phyloP scores from a whole-genome alignment of 2,329 filamentous ascomycete genomes.

The Neopestalotiopsis sp. region DNA sequence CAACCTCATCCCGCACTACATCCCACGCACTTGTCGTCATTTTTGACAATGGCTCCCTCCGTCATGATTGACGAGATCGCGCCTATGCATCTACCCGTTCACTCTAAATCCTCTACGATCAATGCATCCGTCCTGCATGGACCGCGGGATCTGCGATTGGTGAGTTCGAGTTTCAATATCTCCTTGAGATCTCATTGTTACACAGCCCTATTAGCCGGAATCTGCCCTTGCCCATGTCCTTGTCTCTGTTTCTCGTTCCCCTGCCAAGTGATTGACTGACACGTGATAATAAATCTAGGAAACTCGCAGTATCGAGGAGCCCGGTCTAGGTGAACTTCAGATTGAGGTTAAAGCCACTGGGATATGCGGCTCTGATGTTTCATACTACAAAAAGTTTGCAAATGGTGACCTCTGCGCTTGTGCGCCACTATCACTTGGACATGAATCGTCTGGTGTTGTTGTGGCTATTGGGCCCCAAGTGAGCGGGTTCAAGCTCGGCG shows the following conservation, averaged over 20 bases:
- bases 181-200: conserved; percentile 31
- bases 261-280: not conserved
- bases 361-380: conserved; percentile 73
- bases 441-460: conserved; percentile 65
- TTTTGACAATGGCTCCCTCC: conserved; percentile 52
- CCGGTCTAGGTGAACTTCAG: conserved; percentile 61
- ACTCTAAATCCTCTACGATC: conserved; percentile 49
- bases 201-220: conserved; percentile 28
- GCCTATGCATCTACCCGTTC: conserved; percentile 49
- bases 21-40: conserved; percentile 40
- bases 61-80: conserved; percentile 47
- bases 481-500: conserved; percentile 56
- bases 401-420: conserved; percentile 73
- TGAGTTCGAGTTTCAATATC: conserved; percentile 39
- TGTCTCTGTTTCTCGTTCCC: not conserved
- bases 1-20: conserved; percentile 34
- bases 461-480: conserved; percentile 59
- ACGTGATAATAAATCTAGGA: conserved; percentile 46
- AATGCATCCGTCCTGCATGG: conserved; percentile 63
- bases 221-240: conserved; percentile 16
- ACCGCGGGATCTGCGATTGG: conserved; percentile 60
- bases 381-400: conserved; percentile 75
- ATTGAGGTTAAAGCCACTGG: conserved; percentile 69
- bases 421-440: conserved; percentile 67
- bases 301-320: conserved; percentile 52